phyloP scores from a whole-genome alignment of 1,284 basidiomycete species.

The Chalciporus sp. region DNA sequence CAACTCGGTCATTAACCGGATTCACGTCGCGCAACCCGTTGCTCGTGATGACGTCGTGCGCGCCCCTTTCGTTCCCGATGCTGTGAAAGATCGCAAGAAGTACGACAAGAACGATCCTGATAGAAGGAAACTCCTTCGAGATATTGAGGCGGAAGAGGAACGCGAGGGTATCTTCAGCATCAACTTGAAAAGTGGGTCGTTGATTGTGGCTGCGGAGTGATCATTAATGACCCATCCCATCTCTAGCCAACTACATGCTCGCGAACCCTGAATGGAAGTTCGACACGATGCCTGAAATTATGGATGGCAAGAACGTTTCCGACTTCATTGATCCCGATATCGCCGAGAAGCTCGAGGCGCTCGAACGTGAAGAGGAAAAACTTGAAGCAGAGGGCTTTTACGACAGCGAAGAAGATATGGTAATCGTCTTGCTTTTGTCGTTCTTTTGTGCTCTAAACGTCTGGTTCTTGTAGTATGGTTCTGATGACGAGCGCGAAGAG shows the following conservation, averaged over 20 bases:
- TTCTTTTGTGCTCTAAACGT: conserved; percentile 8
- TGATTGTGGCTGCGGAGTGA: not conserved
- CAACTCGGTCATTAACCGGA: conserved; percentile 88
- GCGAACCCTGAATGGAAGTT: conserved; percentile 94
- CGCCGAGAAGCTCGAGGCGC: conserved; percentile 92
- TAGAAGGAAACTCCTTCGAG: conserved; percentile 69
- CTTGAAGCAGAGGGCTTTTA: conserved; percentile 96
- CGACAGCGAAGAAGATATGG: conserved; percentile 84
- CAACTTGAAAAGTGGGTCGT: conserved; percentile 77
- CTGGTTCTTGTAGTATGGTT: conserved; percentile 66
- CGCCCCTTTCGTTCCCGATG: conserved; percentile 85
- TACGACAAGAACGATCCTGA: conserved; percentile 87
- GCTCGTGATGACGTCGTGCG: conserved; percentile 85
- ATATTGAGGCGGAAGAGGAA: conserved; percentile 82
- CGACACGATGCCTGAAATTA: conserved; percentile 94
- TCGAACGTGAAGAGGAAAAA: conserved; percentile 96
- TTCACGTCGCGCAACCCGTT: conserved; percentile 90
- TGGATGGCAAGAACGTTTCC: conserved; percentile 98
- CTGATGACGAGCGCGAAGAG: conserved; percentile 89
- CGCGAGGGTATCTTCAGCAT: conserved; percentile 90
- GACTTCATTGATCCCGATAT: conserved; percentile 99
- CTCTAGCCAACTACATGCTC: conserved; percentile 86
- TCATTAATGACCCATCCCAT: not conserved
- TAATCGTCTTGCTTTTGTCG: conserved; percentile 37
- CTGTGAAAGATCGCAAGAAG: conserved; percentile 74